A percentile compares a stretch with the other conserved stretches of the same genome.
Evolutionary conservation across 192 early-diverging fungal species (phyloP).

Genomic region (Gorgonomyces haynaldii): DNA sequence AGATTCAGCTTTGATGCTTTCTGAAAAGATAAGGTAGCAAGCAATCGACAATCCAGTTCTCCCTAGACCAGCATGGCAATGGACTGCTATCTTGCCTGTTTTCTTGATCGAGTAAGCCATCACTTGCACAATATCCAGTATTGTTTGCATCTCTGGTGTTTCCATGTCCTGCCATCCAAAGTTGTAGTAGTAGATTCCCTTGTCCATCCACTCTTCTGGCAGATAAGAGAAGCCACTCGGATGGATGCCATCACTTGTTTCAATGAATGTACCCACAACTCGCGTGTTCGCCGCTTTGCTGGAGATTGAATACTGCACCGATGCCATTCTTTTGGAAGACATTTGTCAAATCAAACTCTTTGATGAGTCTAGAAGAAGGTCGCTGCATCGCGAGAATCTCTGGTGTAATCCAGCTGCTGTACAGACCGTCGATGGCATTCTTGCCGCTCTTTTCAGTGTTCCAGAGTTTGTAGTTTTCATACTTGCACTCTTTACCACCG

Average conservation of each 20-base stretch:
- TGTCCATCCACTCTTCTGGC: conserved; percentile 33
- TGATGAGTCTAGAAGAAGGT: conserved; percentile 30
- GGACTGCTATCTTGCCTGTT: conserved; percentile 31
- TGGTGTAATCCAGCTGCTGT: conserved; percentile 30
- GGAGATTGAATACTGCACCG: conserved; percentile 30
- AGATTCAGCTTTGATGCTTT: background rate
- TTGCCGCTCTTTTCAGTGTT: conserved; percentile 7
- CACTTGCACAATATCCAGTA: conserved; percentile 33
- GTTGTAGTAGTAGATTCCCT: conserved; percentile 28
- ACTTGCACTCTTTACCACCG: conserved; percentile 34
- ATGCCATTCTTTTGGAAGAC: conserved; percentile 16
- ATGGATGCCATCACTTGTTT: conserved; percentile 30
- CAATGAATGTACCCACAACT: too few species aligned
- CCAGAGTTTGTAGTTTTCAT: conserved; percentile 33
- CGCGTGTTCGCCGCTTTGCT: conserved; percentile 29
- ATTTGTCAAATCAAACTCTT: conserved; percentile 12
- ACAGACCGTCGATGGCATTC: conserved; percentile 35
- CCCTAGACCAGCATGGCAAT: conserved; percentile 40
- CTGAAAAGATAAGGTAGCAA: conserved; percentile 33
- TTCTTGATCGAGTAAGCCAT: conserved; percentile 28
- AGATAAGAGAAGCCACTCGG: conserved; percentile 25
- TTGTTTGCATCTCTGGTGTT: conserved; percentile 22
- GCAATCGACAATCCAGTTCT: conserved; percentile 38
- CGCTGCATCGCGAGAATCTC: conserved; percentile 36
- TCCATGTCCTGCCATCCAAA: conserved; percentile 42